These are phyloP conservation scores for Spinellus fusiger DNA, from an alignment of 192 early-diverging fungal genomes.

Conservation along the genomic window DNA sequence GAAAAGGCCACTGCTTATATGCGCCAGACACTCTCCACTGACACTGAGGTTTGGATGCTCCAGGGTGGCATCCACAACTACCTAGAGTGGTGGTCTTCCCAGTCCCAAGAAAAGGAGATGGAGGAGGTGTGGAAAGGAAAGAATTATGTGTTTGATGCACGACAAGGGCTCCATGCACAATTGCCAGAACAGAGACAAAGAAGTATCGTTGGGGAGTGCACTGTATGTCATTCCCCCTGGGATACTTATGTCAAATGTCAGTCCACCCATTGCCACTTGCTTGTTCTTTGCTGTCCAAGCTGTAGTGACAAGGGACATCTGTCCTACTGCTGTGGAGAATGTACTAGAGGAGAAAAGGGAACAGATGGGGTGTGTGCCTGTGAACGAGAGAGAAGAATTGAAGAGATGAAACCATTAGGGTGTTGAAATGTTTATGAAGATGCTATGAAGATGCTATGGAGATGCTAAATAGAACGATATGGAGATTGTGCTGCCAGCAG, in stretches of 20 bases:
- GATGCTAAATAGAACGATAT: neutral
- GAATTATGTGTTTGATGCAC: slow-evolving; percentile 72
- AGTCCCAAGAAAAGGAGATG: slow-evolving; percentile 26
- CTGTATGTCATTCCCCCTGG: slow-evolving; percentile 30
- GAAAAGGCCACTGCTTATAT: slow-evolving; percentile 61
- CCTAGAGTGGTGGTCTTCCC: slow-evolving; percentile 45
- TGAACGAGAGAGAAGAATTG: slow-evolving; percentile 7
- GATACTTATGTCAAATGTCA: slow-evolving; percentile 47
- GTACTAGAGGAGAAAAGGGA: slow-evolving; percentile 1
- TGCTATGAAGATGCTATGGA: neutral
- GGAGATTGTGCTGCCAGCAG: neutral
- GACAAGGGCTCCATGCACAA: slow-evolving; percentile 43
- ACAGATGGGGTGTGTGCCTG: slow-evolving; percentile 12
- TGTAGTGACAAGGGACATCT: slow-evolving; percentile 8
- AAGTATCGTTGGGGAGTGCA: slow-evolving; percentile 36
- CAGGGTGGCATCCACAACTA: slow-evolving; percentile 72
- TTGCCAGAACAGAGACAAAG: neutral
- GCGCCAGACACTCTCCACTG: slow-evolving; percentile 31
- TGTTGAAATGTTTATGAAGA: neutral
- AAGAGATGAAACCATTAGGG: slow-evolving; percentile 11
- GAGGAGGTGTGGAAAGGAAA: slow-evolving; percentile 53
- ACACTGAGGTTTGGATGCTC: slow-evolving; percentile 52
- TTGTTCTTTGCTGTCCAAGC: slow-evolving; percentile 40
- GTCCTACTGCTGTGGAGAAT: slow-evolving; percentile 38
- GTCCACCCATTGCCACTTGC: slow-evolving; percentile 42